phyloP scores from a whole-genome alignment of 192 early-diverging fungal species.

The Coemansia sp. region DNA sequence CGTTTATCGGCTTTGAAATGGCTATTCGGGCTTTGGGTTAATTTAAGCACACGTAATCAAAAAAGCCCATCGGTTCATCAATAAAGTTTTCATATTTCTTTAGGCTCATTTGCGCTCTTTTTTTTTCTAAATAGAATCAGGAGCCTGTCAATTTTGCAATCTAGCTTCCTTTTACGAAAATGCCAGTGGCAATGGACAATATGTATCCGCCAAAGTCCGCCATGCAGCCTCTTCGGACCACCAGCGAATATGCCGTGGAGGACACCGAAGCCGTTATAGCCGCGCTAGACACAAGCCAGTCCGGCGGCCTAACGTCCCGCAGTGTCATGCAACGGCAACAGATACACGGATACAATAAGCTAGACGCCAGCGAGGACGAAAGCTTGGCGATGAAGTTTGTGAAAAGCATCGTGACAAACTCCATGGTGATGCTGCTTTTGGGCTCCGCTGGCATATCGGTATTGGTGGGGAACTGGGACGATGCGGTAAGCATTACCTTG shows the following conservation, averaged over 20 bases:
- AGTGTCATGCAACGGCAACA: constrained; percentile 65
- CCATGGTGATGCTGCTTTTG: constrained; percentile 86
- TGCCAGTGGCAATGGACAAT: constrained; percentile 33
- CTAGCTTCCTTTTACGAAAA: constrained; percentile 1
- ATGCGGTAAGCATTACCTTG: constrained; percentile 84
- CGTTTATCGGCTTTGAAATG: constrained; percentile 85
- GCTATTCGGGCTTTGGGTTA: constrained; percentile 59
- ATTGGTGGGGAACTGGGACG: constrained; percentile 71
- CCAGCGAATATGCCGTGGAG: constrained; percentile 50
- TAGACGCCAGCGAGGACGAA: constrained; percentile 74
- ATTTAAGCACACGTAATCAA: neutral
- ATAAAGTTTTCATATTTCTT: too few relatives aligned
- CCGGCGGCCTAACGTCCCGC: constrained; percentile 63
- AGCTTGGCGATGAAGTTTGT: constrained; percentile 77
- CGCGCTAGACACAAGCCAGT: constrained; percentile 68
- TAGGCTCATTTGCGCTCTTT: neutral
- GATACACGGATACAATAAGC: constrained; percentile 73
- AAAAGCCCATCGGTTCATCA: too few relatives aligned
- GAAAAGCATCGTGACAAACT: constrained; percentile 79
- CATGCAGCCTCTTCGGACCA: constrained; percentile 38
- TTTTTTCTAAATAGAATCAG: neutral
- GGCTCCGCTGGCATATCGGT: constrained; percentile 77
- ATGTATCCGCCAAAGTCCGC: constrained; percentile 30
- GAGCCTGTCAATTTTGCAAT: neutral
- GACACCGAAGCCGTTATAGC: constrained; percentile 24